Percentiles rank a stretch among this genome's conserved stretches.
Conservation (phyloP, 2,329 filamentous ascomycete species). For the Fulvia fulva region DNA sequence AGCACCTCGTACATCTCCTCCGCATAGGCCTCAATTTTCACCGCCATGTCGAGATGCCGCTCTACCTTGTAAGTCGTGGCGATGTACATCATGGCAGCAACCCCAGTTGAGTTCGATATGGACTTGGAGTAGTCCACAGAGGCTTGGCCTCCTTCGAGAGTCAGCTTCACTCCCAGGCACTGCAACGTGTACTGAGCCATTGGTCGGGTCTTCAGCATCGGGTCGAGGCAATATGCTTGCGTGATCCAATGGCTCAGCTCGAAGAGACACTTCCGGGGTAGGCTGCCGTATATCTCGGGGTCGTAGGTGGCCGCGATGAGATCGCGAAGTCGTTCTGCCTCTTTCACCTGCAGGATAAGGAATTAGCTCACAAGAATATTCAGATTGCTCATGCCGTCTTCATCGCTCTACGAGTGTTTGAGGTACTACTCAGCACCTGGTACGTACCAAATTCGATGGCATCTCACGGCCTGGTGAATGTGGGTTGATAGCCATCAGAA, state of each 20-base stretch:
- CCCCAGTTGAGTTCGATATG: constrained; percentile 2
- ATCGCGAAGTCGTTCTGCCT: not conserved
- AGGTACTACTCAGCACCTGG: constrained; percentile 11
- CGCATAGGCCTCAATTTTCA: constrained; percentile 12
- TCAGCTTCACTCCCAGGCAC: constrained; percentile 11
- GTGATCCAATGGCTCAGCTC: constrained; percentile 18
- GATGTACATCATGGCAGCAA: constrained; percentile 14
- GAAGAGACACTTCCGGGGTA: constrained; percentile 2
- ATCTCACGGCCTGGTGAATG: not conserved
- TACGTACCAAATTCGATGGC: constrained; percentile 11
- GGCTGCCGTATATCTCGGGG: no score
- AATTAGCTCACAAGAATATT: no score
- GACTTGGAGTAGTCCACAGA: constrained; percentile 3
- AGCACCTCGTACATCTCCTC: constrained; percentile 14
- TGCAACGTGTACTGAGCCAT: constrained; percentile 7
- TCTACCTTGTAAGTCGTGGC: constrained; percentile 2
- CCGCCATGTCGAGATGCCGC: constrained; percentile 2
- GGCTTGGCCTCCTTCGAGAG: constrained; percentile 1
- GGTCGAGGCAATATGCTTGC: constrained; percentile 8
- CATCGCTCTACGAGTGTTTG: no score
- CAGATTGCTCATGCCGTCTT: no score
- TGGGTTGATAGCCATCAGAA: not conserved
- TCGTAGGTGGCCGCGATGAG: not conserved
- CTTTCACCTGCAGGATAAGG: no score
- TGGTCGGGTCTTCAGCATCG: not conserved